These are phyloP conservation scores for Zizania palustris DNA, from an alignment of 202 grass and related monocot species.

Conservation along the genomic window DNA sequence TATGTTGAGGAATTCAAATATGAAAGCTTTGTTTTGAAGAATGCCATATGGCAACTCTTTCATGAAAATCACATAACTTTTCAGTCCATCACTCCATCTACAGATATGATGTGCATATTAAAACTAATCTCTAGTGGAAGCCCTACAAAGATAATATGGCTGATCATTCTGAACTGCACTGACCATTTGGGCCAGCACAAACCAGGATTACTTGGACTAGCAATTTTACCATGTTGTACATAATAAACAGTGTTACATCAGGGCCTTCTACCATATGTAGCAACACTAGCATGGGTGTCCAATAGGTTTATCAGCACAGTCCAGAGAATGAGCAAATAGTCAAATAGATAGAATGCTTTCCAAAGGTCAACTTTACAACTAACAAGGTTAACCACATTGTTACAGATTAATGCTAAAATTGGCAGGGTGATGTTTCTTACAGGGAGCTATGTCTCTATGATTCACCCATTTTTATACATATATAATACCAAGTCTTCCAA, in stretches of 20 bases:
- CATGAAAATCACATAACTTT: background rate
- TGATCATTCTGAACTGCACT: conserved; percentile 19
- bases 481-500: background rate
- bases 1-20: background rate
- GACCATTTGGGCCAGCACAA: background rate
- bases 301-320: background rate
- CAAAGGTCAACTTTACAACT: background rate
- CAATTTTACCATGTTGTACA: conserved; percentile 5
- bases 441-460: background rate
- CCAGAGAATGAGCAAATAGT: background rate
- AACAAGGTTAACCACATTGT: background rate
- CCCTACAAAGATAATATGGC: background rate
- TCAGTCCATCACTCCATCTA: background rate
- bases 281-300: background rate
- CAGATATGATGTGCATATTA: background rate
- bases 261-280: background rate
- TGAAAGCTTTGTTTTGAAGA: background rate
- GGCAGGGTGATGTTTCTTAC: background rate
- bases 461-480: background rate
- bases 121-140: background rate
- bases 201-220: conserved; percentile 4
- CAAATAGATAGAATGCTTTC: conserved; percentile 4
- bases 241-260: background rate
- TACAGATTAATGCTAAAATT: background rate
- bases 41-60: background rate